Percentiles rank a stretch among this genome's conserved stretches.
phyloP scores from a whole-genome alignment of 805 yeast genomes.

The Ogataea pilisensis region DNA sequence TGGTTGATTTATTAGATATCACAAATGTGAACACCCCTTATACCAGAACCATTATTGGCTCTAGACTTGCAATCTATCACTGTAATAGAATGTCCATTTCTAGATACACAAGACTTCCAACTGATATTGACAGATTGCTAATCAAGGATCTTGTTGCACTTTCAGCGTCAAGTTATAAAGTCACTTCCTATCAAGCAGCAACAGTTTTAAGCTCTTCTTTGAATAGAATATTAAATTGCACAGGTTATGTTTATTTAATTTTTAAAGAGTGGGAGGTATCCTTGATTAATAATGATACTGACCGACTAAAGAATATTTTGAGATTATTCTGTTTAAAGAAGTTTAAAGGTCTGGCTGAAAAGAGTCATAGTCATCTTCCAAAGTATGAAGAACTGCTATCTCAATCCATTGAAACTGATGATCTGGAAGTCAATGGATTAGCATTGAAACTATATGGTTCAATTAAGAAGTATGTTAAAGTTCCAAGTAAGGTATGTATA shows the following conservation, averaged over 20 bases:
- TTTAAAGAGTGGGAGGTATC: slow-evolving; percentile 43
- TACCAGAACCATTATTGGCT: slow-evolving; percentile 75
- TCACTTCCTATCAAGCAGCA: slow-evolving; percentile 69
- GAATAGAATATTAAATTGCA: slow-evolving; percentile 58
- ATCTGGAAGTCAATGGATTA: slow-evolving; percentile 46
- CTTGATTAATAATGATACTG: slow-evolving; percentile 44
- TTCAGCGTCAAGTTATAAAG: slow-evolving; percentile 66
- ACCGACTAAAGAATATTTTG: slow-evolving; percentile 61
- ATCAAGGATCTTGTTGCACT: slow-evolving; percentile 61
- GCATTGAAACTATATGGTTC: slow-evolving; percentile 51
- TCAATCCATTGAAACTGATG: slow-evolving; percentile 52
- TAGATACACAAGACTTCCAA: slow-evolving; percentile 68
- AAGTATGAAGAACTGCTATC: slow-evolving; percentile 46
- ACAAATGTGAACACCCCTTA: slow-evolving; percentile 62
- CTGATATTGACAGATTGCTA: slow-evolving; percentile 57
- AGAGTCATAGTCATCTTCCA: slow-evolving; percentile 51
- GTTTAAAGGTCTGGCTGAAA: slow-evolving; percentile 52
- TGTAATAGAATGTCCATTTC: slow-evolving; percentile 68
- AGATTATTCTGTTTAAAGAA: slow-evolving; percentile 52
- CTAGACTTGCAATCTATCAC: slow-evolving; percentile 70
- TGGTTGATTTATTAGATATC: slow-evolving; percentile 47
- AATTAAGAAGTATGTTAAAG: slow-evolving; percentile 36
- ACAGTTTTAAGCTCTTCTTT: slow-evolving; percentile 61
- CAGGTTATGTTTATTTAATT: slow-evolving; percentile 45
- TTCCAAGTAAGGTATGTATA: slow-evolving; percentile 51